These are phyloP conservation scores for Byssothecium circinans DNA, from an alignment of 2,329 filamentous ascomycete genomes.

Conservation along the genomic window DNA sequence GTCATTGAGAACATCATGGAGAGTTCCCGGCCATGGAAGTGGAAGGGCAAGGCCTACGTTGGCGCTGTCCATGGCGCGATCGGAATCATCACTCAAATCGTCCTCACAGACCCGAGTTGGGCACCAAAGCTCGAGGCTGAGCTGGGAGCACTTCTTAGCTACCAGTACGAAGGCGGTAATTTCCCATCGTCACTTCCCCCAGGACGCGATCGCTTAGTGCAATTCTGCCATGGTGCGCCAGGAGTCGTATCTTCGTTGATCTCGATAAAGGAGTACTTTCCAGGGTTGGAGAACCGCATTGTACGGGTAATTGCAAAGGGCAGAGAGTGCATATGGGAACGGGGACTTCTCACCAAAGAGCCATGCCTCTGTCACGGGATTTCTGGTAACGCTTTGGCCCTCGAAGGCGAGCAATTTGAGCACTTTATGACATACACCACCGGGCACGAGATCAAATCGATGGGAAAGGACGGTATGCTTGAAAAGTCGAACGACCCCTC, in stretches of 20 bases:
- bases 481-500: slow-evolving; percentile 55
- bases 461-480: slow-evolving; percentile 55
- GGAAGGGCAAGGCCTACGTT: slow-evolving; percentile 64
- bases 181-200: slow-evolving; percentile 61
- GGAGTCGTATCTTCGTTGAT: slow-evolving; percentile 63
- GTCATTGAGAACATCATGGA: slow-evolving; percentile 63
- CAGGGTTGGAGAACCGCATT: slow-evolving; percentile 56
- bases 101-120: slow-evolving; percentile 59
- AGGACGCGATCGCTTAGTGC: slow-evolving; percentile 56
- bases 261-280: slow-evolving; percentile 60
- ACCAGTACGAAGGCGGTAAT: slow-evolving; percentile 65
- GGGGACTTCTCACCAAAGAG: slow-evolving; percentile 64
- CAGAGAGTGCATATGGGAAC: slow-evolving; percentile 57
- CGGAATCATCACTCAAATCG: slow-evolving; percentile 70
- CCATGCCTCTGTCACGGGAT: slow-evolving; percentile 69
- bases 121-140: slow-evolving; percentile 58
- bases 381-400: slow-evolving; percentile 63
- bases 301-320: slow-evolving; percentile 56
- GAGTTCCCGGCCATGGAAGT: slow-evolving; percentile 62
- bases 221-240: slow-evolving; percentile 69
- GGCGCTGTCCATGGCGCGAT: slow-evolving; percentile 70
- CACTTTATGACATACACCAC: slow-evolving; percentile 63
- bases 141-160: slow-evolving; percentile 58
- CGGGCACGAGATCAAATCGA: slow-evolving; percentile 57
- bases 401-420: slow-evolving; percentile 53